These are phyloP conservation scores for Allomyces macrogynus DNA, from an alignment of 192 early-diverging fungal genomes.

Conservation along the genomic window DNA sequence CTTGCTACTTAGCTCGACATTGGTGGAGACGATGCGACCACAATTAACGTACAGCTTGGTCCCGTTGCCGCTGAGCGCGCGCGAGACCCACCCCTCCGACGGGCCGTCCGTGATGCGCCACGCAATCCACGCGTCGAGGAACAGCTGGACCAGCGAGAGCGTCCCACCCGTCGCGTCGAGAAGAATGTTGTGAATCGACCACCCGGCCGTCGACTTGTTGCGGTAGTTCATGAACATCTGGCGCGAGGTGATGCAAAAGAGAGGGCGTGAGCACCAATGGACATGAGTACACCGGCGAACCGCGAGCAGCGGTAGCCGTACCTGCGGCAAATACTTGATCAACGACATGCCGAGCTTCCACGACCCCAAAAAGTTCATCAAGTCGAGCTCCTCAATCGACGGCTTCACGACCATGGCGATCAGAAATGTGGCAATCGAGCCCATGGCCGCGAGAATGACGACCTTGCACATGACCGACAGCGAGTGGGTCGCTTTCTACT, in stretches of 20 bases:
- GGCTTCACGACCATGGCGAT: conserved; percentile 6
- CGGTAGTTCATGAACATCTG: conserved; percentile 47
- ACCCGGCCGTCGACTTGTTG: conserved; percentile 63
- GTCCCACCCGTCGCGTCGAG: conserved; percentile 70
- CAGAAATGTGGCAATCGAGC: conserved; percentile 9
- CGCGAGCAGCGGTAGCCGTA: conserved; percentile 6
- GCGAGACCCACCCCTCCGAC: conserved; percentile 35
- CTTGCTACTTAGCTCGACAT: background rate
- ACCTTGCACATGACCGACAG: conserved; percentile 16
- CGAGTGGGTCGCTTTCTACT: conserved; percentile 9
- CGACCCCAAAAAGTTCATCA: conserved; percentile 51
- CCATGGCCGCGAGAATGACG: conserved; percentile 18
- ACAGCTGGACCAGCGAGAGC: conserved; percentile 50
- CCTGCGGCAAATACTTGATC: conserved; percentile 63
- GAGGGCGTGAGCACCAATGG: background rate
- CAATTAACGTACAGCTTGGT: background rate
- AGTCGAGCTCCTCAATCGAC: conserved; percentile 23
- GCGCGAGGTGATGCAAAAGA: conserved; percentile 11
- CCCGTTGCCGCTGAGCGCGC: conserved; percentile 24
- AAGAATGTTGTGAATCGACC: conserved; percentile 74
- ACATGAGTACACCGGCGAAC: background rate
- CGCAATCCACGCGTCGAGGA: conserved; percentile 39
- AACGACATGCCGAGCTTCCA: conserved; percentile 61
- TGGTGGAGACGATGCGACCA: background rate
- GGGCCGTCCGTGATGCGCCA: conserved; percentile 37